Evolutionary conservation across 148 eudicot genomes (phyloP).

Genomic region (Amaranthus hypochondriacus): DNA sequence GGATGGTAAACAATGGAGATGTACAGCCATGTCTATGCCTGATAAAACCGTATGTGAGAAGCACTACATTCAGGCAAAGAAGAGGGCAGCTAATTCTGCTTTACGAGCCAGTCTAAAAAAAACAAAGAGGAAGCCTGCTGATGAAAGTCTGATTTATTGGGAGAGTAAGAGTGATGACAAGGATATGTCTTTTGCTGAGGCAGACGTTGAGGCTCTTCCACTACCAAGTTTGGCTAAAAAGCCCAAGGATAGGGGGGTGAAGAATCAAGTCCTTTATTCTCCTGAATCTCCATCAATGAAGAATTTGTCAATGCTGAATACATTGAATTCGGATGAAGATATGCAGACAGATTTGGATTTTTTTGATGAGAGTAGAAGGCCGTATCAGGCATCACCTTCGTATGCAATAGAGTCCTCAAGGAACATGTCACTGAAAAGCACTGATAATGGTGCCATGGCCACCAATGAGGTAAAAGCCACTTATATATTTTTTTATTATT

Average conservation of each 20-base stretch:
- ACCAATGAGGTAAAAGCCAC: conserved; percentile 40
- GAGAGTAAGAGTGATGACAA: conserved; percentile 86
- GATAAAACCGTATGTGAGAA: conserved; percentile 97
- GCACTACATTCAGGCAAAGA: conserved; percentile 95
- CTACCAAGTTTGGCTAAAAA: conserved; percentile 38
- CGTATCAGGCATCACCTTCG: conserved; percentile 47
- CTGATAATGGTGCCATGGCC: conserved; percentile 36
- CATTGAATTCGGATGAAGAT: conserved; percentile 46
- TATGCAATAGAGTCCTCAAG: conserved; percentile 45
- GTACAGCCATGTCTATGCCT: conserved; percentile 97
- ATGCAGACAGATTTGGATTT: conserved; percentile 38
- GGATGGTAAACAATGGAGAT: conserved; percentile 98
- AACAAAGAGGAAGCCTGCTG: conserved; percentile 57
- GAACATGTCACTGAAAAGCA: conserved; percentile 41
- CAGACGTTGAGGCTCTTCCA: conserved; percentile 42
- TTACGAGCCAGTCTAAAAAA: conserved; percentile 78
- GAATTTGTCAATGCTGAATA: conserved; percentile 32
- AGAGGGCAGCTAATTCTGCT: conserved; percentile 96
- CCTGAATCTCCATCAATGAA: conserved; percentile 48
- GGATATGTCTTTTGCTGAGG: conserved; percentile 43
- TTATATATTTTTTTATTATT: not conserved
- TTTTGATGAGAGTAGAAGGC: conserved; percentile 52
- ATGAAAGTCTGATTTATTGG: conserved; percentile 49
- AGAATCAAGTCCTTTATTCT: conserved; percentile 38
- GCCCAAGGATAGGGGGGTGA: conserved; percentile 39